Evolutionary conservation across 2,329 filamentous ascomycete species (phyloP), one percentile per base, ranked within the genome.

Genomic region (Alternaria brassicae): DNA sequence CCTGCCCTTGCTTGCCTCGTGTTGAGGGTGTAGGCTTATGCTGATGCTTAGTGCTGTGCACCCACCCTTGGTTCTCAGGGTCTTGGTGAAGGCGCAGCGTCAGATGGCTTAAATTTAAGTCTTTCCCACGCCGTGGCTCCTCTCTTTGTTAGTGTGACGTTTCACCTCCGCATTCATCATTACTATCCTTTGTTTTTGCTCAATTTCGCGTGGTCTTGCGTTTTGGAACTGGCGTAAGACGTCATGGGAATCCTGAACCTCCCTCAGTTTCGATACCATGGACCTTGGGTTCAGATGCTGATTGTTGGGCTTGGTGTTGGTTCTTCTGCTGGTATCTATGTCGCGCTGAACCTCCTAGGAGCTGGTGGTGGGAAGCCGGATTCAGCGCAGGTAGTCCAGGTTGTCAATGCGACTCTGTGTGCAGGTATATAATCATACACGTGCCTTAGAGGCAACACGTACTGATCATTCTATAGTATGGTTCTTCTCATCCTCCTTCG

Each of bases 401-500:
- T 74, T 37, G 72, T 73, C 19, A 73, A 74, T 39, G 72, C 72
- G 21, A 74, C 72, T 5, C 60, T 74, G 8, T 75, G 72, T 61
- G 69, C 72, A 21, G 56, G 56, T 56, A 56, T 13, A 40, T 2
- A n/a, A 49, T 21, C 15, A 19, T 32, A n/a, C 4, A 17, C 12
- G n/a, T 12, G 9, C n/a, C 21, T 8, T 9, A 5, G n/a, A 3
- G 3, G 8, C 12, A 21, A 30, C 21, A n/a, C 15, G 4, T 39
- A 49, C 47, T 59, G 27, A 56, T 36, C n/a, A 28, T 41, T 15
- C 10, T n/a, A 25, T 30, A 59, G 72, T 74, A 28, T 74, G 71
- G 71, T 74, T 75, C 63, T 72, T 75, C 57, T 72, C 68, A 13
- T 71, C 72, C 2, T 73, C 69, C 2, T 74, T 75, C 39, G 71